Evolutionary conservation across 306 rosid genomes (phyloP).

Genomic region (Oemleria cerasiformis): DNA sequence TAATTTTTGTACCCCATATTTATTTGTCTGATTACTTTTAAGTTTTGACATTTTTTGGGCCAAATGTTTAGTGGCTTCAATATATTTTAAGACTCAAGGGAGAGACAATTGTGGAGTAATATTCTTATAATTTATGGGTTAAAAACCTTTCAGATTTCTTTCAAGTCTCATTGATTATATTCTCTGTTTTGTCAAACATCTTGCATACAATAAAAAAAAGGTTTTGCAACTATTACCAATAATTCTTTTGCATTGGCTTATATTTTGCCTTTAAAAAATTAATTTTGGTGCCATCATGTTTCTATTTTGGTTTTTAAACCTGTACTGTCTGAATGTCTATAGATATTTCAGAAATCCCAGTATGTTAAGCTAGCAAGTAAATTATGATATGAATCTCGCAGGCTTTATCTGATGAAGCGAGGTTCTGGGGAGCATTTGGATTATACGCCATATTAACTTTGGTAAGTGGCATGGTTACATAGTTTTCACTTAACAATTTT

Average conservation of each 20-base stretch:
- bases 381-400: constrained; percentile 42
- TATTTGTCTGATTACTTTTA: background rate
- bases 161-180: background rate
- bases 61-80: background rate
- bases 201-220: background rate
- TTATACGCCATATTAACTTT: constrained; percentile 61
- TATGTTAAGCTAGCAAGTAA: constrained; percentile 9
- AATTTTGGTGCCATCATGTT: background rate
- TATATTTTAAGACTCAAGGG: background rate
- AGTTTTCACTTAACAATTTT: background rate
- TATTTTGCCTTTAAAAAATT: background rate
- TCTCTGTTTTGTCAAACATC: background rate
- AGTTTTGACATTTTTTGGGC: background rate
- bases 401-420: constrained; percentile 75
- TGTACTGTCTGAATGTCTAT: background rate
- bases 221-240: background rate
- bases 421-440: constrained; percentile 97
- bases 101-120: background rate
- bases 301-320: background rate
- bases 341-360: background rate
- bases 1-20: background rate
- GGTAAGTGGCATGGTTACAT: constrained; percentile 43
- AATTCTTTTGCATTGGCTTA: background rate
- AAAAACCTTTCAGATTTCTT: background rate
- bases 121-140: background rate